Evolutionary conservation across 495 filamentous ascomycete genomes (phyloP), one percentile per base, ranked within the genome.

Genomic region (Ramalina intermedia): DNA sequence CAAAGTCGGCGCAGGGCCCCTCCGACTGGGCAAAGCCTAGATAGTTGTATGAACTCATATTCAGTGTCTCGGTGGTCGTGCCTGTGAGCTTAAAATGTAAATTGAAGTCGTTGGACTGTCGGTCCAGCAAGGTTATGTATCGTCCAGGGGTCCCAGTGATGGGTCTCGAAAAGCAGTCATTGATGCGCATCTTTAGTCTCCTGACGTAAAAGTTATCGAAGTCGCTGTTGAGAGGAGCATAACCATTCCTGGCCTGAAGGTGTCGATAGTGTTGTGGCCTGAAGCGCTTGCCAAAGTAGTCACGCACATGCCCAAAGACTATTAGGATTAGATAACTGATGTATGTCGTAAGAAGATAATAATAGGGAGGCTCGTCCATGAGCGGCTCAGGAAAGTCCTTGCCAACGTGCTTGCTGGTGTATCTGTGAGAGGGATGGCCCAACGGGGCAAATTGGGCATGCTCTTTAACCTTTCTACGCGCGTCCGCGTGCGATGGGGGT

Each of bases 31-130:
- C 91, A 60, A 98, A 98, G 24, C 91, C 91, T 6, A 98, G 84
- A 57, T 98, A 98, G 60, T 98, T 98, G 74, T 98, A 98, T 4
- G 91, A 98, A 68, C 88, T 95, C 80, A 98, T 79, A 63, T 98
- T 98, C 49, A 98, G 67, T 0, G 91, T 96, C 61, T 98, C 86
- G n/a, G 91, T 96, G 43, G 76, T 79, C 33, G 86, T 93, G 36
- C 93, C 93, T 9, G 82, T 88, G 56, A 85, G 74, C 57, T 85
- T 77, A 70, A 94, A 98, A 55, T 79, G 76, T 55, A 80, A 73
- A 64, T 96, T 96, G 69, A 86, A 82, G 58, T 96, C 85, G 63
- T 87, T 73, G 0, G 88, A 93, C 36, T 72, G 77, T 51, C 91
- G 83, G 62, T 96, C 88, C 43, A 96, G 71, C 33, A 98, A 69